Base-by-base conservation (phyloP, 106 monocot genomes). In the Ottelia alismoides region DNA sequence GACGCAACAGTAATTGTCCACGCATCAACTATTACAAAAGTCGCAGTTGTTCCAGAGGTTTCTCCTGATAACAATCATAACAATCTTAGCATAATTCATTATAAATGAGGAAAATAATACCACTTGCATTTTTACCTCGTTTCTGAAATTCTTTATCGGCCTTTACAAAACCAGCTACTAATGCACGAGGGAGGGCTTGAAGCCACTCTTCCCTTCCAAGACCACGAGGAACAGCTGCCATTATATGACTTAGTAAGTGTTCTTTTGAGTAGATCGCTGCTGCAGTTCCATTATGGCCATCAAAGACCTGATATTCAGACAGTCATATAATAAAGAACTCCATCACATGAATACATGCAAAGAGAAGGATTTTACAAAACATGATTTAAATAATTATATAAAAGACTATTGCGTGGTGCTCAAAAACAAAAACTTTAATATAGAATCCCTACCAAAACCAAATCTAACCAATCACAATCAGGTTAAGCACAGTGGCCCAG, bases 1-100 rank as follows among this genome's bases (percentile, higher is more conserved):
- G 91, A 92, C 51, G 91, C 91, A 60, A 92, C 91, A 11, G 91
- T 92, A 51, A 85, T 62, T 7, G 85, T 92, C 91, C 85, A 85
- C 27, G 85, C 78, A 64, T 92, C 91, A 56, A 92, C 76, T 47
- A 92, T 92, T 30, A 92, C 85, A 71, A 92, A 92, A 26, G 91
- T 92, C 18, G 59, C 91, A 44, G 91, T 92, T 1, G 91, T 92
- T 21, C 91, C 91, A 47, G 91, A 92, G 26, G 81, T 78, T 74
- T 81, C 81, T 27, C 91, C 91, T 85, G 64, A 21, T 67, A 30
- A 60, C 26, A 47, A 22, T 29, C 31, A 47, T 26, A 51, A 30
- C 51, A 52, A 11, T 11, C 1, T 6, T 31, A 16, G 30, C 7
- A 53, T 20, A 56, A 2, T 25, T 2, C 1, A 3, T 22, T 4